A percentile compares a stretch with the other conserved stretches of the same genome.
Evolutionary conservation across 2,329 filamentous ascomycete genomes (phyloP).

Genomic region (Exophiala lecanii-corni): DNA sequence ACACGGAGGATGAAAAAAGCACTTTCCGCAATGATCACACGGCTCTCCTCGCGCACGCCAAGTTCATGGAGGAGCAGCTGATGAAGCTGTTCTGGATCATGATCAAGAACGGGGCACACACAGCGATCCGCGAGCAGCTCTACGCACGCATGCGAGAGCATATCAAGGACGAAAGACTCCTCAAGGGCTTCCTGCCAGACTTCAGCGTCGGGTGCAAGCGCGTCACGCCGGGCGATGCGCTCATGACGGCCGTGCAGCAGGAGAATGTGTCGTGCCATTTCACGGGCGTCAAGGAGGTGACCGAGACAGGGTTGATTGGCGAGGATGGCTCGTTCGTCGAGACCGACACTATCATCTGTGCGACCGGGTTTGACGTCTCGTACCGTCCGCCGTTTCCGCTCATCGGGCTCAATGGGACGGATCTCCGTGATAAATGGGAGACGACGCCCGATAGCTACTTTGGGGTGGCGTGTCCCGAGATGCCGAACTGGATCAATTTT

Average conservation of each 20-base stretch:
- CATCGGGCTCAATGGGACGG: conserved; percentile 31
- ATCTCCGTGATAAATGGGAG: conserved; percentile 42
- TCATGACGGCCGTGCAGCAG: neutral
- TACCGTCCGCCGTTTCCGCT: conserved; percentile 40
- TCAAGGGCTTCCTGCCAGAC: neutral
- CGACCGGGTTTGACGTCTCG: conserved; percentile 39
- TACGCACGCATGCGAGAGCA: too few species aligned
- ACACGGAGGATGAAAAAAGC: too few species aligned
- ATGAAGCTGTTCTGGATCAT: too few species aligned
- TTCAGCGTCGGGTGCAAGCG: neutral
- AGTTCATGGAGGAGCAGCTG: too few species aligned
- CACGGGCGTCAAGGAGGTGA: neutral
- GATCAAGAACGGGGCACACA: too few species aligned
- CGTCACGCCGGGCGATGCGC: neutral
- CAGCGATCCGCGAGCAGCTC: too few species aligned
- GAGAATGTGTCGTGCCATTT: neutral
- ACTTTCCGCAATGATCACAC: too few species aligned
- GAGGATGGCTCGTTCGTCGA: neutral
- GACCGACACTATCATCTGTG: conserved; percentile 25
- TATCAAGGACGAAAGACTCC: neutral
- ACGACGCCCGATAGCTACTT: conserved; percentile 23
- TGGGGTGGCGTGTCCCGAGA: conserved; percentile 24
- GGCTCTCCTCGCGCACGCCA: too few species aligned
- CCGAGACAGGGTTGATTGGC: neutral
- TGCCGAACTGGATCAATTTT: conserved; percentile 22